Conservation (phyloP, 2,329 filamentous ascomycete genomes). For the Zymoseptoria tritici region DNA sequence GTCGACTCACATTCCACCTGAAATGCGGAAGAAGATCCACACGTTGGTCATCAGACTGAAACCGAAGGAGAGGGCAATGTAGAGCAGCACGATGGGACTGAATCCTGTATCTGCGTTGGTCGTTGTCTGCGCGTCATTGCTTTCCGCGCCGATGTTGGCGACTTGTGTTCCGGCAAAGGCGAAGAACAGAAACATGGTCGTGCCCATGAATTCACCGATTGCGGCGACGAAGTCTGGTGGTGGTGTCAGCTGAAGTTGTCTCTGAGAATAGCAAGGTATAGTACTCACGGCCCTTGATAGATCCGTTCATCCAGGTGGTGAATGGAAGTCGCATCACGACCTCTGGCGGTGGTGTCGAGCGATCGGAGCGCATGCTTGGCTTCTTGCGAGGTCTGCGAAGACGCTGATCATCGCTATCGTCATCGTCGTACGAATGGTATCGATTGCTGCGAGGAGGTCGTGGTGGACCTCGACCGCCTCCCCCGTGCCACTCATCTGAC, state of each 20-base stretch:
- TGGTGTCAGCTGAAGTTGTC: neutral
- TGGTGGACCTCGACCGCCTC: conserved; percentile 14
- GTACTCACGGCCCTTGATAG: conserved; percentile 23
- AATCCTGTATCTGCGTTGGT: conserved; percentile 25
- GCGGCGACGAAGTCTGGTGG: conserved; percentile 26
- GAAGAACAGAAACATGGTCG: conserved; percentile 42
- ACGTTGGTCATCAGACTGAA: conserved; percentile 37
- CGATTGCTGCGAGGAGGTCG: conserved; percentile 10
- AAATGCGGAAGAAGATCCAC: conserved; percentile 35
- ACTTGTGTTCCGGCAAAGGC: conserved; percentile 40
- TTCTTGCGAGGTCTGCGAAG: conserved; percentile 7
- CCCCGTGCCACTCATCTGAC: conserved; percentile 16
- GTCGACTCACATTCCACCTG: conserved; percentile 26
- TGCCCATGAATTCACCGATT: conserved; percentile 38
- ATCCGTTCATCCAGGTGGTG: conserved; percentile 27
- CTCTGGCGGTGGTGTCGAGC: conserved; percentile 18
- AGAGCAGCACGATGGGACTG: conserved; percentile 29
- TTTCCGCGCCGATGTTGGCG: conserved; percentile 31
- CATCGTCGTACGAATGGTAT: conserved; percentile 10
- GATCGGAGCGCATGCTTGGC: conserved; percentile 5
- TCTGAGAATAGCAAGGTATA: neutral
- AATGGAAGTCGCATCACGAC: conserved; percentile 28
- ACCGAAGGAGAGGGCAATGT: conserved; percentile 35
- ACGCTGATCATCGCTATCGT: conserved; percentile 19
- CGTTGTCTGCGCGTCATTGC: conserved; percentile 13